Conservation (phyloP, 805 yeast genomes). For the Candida pini region DNA sequence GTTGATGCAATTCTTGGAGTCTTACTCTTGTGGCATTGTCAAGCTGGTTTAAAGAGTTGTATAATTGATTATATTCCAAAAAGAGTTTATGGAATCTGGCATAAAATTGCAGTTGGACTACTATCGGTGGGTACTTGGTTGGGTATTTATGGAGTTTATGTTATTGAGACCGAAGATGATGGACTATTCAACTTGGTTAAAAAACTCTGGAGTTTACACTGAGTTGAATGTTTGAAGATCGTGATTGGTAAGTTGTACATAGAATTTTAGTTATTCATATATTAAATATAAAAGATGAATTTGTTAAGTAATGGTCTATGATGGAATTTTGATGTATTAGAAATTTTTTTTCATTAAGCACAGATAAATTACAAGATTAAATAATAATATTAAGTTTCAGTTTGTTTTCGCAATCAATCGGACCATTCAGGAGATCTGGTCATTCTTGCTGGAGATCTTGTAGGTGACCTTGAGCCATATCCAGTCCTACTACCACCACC, state of each 20-base stretch:
- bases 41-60: conserved; percentile 85
- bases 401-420: conserved; percentile 6
- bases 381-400: background rate
- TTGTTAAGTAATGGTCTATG: too few relatives aligned
- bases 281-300: too few relatives aligned
- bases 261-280: too few relatives aligned
- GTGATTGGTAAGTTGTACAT: too few relatives aligned
- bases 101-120: conserved; percentile 60
- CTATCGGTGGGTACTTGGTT: conserved; percentile 68
- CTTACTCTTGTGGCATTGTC: conserved; percentile 68
- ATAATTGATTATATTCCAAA: conserved; percentile 88
- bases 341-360: too few relatives aligned
- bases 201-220: conserved; percentile 72
- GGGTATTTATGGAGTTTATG: conserved; percentile 74
- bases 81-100: conserved; percentile 77
- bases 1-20: conserved; percentile 69
- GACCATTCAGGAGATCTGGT: conserved; percentile 19
- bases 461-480: conserved; percentile 12
- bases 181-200: conserved; percentile 68
- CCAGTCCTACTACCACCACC: too few relatives aligned
- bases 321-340: too few relatives aligned
- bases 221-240: too few relatives aligned
- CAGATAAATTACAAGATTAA: conserved; percentile 8
- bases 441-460: conserved; percentile 11
- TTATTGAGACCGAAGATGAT: conserved; percentile 71